A percentile compares a stretch with the other conserved stretches of the same genome.
Evolutionary conservation across 2,329 filamentous ascomycete species (phyloP).

Genomic region (Bipolaris bicolor): DNA sequence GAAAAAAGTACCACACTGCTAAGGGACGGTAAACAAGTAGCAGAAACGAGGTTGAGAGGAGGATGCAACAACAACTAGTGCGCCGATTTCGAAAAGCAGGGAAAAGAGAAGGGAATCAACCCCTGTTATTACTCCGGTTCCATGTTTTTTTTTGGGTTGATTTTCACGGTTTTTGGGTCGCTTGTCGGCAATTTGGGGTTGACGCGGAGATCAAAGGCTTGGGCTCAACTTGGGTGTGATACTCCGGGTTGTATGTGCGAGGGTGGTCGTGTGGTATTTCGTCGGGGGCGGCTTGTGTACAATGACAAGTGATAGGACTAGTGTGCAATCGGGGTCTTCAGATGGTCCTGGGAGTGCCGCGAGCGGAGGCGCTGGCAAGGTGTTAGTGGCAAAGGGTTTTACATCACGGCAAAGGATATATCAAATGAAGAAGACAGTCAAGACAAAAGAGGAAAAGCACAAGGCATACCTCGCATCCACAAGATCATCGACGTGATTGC

Average conservation of each 20-base stretch:
- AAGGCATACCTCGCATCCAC: conserved; percentile 72
- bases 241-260: conserved; percentile 22
- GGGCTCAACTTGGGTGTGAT: conserved; percentile 17
- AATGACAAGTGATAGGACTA: conserved; percentile 14
- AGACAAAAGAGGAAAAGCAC: conserved; percentile 24
- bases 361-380: conserved; percentile 22
- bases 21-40: conserved; percentile 16
- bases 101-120: conserved; percentile 34
- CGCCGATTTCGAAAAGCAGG: conserved; percentile 35
- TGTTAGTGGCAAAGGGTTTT: conserved; percentile 19
- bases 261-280: conserved; percentile 8
- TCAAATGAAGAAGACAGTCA: not conserved
- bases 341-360: conserved; percentile 38
- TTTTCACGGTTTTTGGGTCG: conserved; percentile 34
- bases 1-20: conserved; percentile 33
- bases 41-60: conserved; percentile 22
- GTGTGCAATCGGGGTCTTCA: conserved; percentile 24
- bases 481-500: conserved; percentile 97
- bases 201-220: conserved; percentile 13
- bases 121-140: conserved; percentile 28
- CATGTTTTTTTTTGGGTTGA: conserved; percentile 40
- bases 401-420: conserved; percentile 13
- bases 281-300: conserved; percentile 26
- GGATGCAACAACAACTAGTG: conserved; percentile 30
- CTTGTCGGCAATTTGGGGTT: conserved; percentile 33